phyloP scores from a whole-genome alignment of 2,329 filamentous ascomycete species.

The Claviceps africana region DNA sequence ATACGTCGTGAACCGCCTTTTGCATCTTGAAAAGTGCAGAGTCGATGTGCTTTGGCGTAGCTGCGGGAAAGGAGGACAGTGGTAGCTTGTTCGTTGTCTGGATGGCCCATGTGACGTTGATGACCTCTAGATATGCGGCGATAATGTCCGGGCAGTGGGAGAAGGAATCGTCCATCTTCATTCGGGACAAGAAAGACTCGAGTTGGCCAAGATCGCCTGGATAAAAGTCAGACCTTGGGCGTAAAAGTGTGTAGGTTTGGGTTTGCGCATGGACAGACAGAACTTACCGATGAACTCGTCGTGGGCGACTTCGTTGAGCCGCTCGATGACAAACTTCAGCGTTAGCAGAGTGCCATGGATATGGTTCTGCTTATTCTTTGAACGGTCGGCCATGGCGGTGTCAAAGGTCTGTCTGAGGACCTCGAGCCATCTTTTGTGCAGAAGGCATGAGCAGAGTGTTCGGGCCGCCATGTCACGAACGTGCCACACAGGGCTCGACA shows the following conservation, averaged over 20 bases:
- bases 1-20: slow-evolving; percentile 22
- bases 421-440: slow-evolving; percentile 35
- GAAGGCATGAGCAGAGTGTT: slow-evolving; percentile 50
- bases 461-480: slow-evolving; percentile 68
- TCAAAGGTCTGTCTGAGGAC: slow-evolving; percentile 24
- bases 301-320: slow-evolving; percentile 32
- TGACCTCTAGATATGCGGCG: slow-evolving; percentile 31
- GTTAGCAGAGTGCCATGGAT: slow-evolving; percentile 46
- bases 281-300: slow-evolving; percentile 29
- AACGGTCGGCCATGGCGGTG: slow-evolving; percentile 12
- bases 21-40: slow-evolving; percentile 28
- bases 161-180: slow-evolving; percentile 12
- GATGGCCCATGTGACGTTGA: slow-evolving; percentile 27
- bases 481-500: slow-evolving; percentile 63
- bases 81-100: slow-evolving; percentile 10
- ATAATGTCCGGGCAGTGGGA: slow-evolving; percentile 26
- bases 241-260: no score
- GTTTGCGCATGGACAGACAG: not conserved
- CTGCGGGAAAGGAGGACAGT: slow-evolving; percentile 11
- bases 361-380: slow-evolving; percentile 30
- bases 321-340: slow-evolving; percentile 41
- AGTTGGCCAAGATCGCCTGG: slow-evolving; percentile 19
- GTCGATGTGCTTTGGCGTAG: slow-evolving; percentile 8
- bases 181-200: slow-evolving; percentile 15
- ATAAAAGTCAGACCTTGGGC: not conserved